phyloP scores from a whole-genome alignment of 768 basidiomycete species.

The Rhodocollybia butyracea region DNA sequence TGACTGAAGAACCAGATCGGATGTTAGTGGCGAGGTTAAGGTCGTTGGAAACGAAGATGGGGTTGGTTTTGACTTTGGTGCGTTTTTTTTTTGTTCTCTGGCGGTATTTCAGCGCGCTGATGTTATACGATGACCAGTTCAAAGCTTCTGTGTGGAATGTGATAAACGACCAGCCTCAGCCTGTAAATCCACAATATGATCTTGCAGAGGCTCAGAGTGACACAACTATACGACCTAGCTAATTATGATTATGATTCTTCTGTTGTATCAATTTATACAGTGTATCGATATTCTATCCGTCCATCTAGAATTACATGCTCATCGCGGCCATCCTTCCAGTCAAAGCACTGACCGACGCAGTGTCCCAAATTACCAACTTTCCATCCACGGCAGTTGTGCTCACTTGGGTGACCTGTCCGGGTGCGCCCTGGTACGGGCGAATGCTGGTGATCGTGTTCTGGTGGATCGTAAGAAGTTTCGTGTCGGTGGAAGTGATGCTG shows the following conservation, averaged over 20 bases:
- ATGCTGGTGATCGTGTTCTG: conserved; percentile 98
- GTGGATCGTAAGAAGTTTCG: conserved; percentile 86
- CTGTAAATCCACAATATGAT: conserved; percentile 27
- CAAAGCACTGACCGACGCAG: conserved; percentile 52
- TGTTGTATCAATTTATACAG: not conserved
- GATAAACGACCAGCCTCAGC: conserved; percentile 78
- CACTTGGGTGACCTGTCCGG: conserved; percentile 65
- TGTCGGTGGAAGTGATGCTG: conserved; percentile 40
- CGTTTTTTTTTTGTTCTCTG: conserved; percentile 17
- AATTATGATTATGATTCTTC: not conserved
- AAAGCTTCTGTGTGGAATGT: conserved; percentile 96
- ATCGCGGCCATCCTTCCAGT: conserved; percentile 48
- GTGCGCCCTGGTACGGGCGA: conserved; percentile 62
- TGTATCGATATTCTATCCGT: not conserved
- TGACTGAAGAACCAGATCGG: conserved; percentile 77
- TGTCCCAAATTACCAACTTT: conserved; percentile 87
- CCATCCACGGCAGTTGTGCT: conserved; percentile 96
- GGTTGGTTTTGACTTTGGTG: conserved; percentile 89
- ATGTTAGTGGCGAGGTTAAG: conserved; percentile 72
- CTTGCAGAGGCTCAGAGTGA: conserved; percentile 17
- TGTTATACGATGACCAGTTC: conserved; percentile 50
- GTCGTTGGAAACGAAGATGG: conserved; percentile 90
- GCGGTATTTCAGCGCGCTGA: not conserved
- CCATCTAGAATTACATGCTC: conserved; percentile 31
- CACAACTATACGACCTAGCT: conserved; percentile 24